Conservation (phyloP, 1,284 basidiomycete species). For the Papiliotrema flavescens region DNA sequence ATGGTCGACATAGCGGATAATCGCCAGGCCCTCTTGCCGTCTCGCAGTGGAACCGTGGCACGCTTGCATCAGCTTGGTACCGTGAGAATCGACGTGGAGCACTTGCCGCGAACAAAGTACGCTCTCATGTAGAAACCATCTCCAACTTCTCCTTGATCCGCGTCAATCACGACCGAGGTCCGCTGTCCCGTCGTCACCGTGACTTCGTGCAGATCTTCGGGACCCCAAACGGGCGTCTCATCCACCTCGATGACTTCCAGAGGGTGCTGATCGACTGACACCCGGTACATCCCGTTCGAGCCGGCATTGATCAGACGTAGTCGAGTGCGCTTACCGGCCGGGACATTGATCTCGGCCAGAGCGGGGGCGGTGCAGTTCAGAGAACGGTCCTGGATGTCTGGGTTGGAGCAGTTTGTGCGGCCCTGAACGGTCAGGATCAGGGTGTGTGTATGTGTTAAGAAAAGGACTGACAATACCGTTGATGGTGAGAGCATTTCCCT, state of each 20-base stretch:
- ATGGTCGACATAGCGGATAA: constrained; percentile 25
- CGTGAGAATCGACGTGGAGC: not conserved
- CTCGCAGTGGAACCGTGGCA: constrained; percentile 1
- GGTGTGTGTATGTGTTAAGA: not conserved
- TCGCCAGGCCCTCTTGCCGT: constrained; percentile 6
- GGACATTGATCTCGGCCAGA: constrained; percentile 13
- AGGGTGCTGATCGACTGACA: constrained; percentile 35
- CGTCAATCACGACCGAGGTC: constrained; percentile 37
- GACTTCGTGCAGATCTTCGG: constrained; percentile 20
- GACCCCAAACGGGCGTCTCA: constrained; percentile 22
- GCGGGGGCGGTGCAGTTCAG: constrained; percentile 2
- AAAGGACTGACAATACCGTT: constrained; percentile 25
- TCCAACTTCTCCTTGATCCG: constrained; percentile 23
- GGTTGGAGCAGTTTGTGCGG: constrained; percentile 10
- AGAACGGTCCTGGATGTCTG: not conserved
- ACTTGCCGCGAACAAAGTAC: constrained; percentile 16
- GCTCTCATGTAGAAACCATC: constrained; percentile 40
- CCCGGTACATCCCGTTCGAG: constrained; percentile 15
- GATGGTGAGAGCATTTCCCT: constrained; percentile 25
- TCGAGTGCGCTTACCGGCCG: constrained; percentile 9
- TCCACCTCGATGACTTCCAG: constrained; percentile 33
- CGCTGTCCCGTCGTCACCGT: constrained; percentile 32
- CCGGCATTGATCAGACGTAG: constrained; percentile 29
- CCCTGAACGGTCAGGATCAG: constrained; percentile 1
- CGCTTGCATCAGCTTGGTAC: not conserved